phyloP scores from a whole-genome alignment of 2,329 filamentous ascomycete species.

The Cordyceps cicadae region DNA sequence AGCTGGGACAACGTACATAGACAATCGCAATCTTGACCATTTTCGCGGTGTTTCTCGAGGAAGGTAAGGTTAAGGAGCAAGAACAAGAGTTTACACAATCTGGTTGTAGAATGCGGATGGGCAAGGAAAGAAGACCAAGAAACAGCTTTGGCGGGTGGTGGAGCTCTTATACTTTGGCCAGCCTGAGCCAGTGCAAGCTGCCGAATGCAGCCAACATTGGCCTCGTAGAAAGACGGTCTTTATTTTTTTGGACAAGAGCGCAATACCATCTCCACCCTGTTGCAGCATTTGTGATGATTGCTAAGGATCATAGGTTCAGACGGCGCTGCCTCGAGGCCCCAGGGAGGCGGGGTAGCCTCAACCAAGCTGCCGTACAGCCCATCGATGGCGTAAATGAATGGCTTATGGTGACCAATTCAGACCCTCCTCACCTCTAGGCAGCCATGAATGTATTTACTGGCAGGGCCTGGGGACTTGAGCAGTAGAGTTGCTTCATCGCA shows the following conservation, averaged over 20 bases:
- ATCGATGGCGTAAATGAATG: neutral
- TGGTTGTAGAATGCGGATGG: neutral
- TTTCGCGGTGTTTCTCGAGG: constrained; percentile 28
- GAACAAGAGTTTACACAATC: neutral
- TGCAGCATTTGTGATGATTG: neutral
- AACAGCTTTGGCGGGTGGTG: neutral
- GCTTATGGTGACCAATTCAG: neutral
- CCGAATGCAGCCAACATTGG: neutral
- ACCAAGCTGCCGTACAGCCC: too few species aligned
- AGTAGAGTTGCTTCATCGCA: neutral
- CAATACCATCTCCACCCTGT: neutral
- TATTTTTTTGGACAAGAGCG: neutral
- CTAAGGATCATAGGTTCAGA: neutral
- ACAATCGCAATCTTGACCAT: constrained; percentile 94
- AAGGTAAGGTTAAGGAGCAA: constrained; percentile 18
- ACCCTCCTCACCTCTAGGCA: neutral
- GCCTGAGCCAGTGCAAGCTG: neutral
- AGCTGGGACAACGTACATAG: constrained; percentile 52
- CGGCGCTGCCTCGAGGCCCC: neutral
- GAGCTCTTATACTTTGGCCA: constrained; percentile 9
- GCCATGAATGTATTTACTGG: neutral
- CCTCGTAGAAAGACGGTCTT: neutral
- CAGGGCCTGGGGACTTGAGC: neutral
- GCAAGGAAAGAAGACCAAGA: neutral
- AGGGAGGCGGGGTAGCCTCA: neutral